Evolutionary conservation across 164 flowering plant genomes (phyloP), one percentile per base, ranked within the genome.

Genomic region (Sedum album): DNA sequence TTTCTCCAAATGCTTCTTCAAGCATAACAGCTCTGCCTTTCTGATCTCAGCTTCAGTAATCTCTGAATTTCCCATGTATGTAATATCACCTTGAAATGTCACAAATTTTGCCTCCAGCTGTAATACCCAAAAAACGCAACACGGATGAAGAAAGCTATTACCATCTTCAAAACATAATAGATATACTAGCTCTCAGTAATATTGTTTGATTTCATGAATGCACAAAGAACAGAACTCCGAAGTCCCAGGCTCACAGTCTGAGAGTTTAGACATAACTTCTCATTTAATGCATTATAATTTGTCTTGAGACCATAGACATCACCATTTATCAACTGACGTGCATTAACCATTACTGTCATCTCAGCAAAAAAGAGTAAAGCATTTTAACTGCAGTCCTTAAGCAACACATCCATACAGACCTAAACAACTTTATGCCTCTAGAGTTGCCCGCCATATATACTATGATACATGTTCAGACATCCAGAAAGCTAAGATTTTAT

Each of bases 31-130:
- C 41, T 82, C 77, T 51, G 80, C 70, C 69, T 78, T 80, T 38
- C 68, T 77, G 55, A 30, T 72, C 75, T 84, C 86, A 31, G 81
- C 88, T 51, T 73, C 82, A 63, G 79, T 78, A 60, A 84, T 75
- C 71, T 81, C 84, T 33, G 76, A 61, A 69, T 76, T 68, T 31
- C 62, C 44, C 64, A 67, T 25, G 69, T 65, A 49, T 39, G 69
- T 78, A 35, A 69, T 70, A 44, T 68, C 72, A n/a, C 75, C 77
- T 71, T 80, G 83, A 57, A 77, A 73, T 67, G 80, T 76, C 31
- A 64, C 26, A 53, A 82, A 71, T 69, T 68, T 80, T 48, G 79
- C 72, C 44, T 81, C 76, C 35, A 82, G 76, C 88, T 84, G 82
- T 41, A 63, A 76, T 65, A 61, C 28, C 35, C 18, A 60, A 25